phyloP scores from a whole-genome alignment of 2,329 filamentous ascomycete species.

The Tolypocladium nubicola region DNA sequence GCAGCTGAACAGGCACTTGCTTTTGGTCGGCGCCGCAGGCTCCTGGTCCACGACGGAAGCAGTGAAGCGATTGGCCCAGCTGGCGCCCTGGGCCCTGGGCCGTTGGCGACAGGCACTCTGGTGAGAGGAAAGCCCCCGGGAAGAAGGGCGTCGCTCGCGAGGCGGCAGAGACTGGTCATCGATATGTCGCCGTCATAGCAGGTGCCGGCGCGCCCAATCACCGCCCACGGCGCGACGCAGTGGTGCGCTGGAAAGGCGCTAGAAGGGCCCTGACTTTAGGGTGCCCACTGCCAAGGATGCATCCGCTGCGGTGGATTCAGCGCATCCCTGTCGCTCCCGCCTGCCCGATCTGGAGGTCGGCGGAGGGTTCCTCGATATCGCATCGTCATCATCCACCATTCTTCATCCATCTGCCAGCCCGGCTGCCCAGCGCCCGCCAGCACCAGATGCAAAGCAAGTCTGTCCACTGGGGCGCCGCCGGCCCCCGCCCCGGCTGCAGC shows the following conservation, averaged over 20 bases:
- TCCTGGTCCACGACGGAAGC: neutral
- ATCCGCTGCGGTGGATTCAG: neutral
- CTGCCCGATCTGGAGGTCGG: slow-evolving; percentile 13
- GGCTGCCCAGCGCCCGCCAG: neutral
- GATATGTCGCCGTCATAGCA: neutral
- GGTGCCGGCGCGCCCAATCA: neutral
- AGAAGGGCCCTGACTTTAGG: neutral
- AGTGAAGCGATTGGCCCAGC: neutral
- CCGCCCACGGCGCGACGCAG: neutral
- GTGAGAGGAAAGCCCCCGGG: neutral
- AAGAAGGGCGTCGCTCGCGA: neutral
- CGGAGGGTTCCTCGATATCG: slow-evolving; percentile 13
- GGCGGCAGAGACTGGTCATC: neutral
- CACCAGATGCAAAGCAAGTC: neutral
- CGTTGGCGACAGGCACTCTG: neutral
- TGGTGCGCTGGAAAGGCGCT: neutral
- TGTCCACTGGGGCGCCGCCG: neutral
- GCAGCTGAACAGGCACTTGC: neutral
- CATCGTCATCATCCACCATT: neutral
- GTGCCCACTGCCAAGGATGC: neutral
- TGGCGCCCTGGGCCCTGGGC: neutral
- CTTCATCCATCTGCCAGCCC: neutral
- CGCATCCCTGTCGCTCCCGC: neutral
- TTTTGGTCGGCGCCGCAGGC: neutral
- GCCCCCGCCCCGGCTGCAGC: neutral